These are phyloP conservation scores for Ensete ventricosum DNA, from an alignment of 176 grass and related monocot species.

Conservation along the genomic window DNA sequence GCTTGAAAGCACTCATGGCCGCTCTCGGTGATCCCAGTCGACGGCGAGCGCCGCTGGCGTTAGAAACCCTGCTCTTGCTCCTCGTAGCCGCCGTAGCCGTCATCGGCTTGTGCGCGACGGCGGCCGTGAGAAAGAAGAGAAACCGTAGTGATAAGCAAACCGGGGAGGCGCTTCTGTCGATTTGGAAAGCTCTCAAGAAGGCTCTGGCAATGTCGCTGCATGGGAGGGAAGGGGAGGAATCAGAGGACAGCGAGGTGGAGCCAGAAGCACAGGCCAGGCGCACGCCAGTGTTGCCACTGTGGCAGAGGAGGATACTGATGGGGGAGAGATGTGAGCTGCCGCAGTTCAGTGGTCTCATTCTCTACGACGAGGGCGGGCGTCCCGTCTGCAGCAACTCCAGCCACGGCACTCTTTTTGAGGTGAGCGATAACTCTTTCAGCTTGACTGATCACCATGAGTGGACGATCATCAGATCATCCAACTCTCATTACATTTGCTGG, in stretches of 20 bases:
- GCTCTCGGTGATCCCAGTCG: neutral
- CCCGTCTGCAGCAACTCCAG: slow-evolving; percentile 12
- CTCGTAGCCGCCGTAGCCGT: neutral
- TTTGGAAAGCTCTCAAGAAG: slow-evolving; percentile 10
- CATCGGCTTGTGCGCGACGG: neutral
- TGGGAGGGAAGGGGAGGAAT: neutral
- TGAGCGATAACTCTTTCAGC: neutral
- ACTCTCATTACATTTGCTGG: too few species aligned
- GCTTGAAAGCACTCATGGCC: neutral
- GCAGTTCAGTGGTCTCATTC: slow-evolving; percentile 41
- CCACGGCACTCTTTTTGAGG: neutral
- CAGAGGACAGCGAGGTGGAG: neutral
- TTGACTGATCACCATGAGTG: too few species aligned
- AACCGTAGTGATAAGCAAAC: neutral
- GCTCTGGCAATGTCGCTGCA: neutral
- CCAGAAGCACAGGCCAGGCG: neutral
- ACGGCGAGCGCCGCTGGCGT: neutral
- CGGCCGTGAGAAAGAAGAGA: neutral
- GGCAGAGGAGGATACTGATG: slow-evolving; percentile 42
- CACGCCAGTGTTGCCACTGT: slow-evolving; percentile 20
- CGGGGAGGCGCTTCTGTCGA: neutral
- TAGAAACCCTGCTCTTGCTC: neutral
- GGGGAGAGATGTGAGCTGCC: slow-evolving; percentile 41
- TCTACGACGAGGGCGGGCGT: slow-evolving; percentile 33
- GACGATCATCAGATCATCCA: too few species aligned